Evolutionary conservation across 2,329 filamentous ascomycete species (phyloP).

Genomic region (Trichoderma atroviride): DNA sequence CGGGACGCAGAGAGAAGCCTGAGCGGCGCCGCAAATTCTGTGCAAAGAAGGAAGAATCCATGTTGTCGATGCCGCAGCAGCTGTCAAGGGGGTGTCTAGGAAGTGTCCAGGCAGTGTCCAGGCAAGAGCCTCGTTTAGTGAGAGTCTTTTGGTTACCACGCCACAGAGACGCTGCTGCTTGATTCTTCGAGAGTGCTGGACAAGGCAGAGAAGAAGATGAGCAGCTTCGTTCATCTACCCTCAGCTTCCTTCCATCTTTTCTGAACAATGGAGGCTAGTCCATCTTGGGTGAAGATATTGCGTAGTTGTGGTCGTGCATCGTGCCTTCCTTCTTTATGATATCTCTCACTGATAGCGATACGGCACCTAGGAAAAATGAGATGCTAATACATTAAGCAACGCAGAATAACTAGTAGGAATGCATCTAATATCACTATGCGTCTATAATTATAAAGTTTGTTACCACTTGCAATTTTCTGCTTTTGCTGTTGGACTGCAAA

Average conservation of each 20-base stretch:
- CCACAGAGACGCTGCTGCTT: slow-evolving; percentile 13
- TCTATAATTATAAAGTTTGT: not conserved
- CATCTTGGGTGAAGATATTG: not conserved
- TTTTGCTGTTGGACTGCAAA: not conserved
- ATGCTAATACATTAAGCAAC: not conserved
- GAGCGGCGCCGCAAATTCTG: not conserved
- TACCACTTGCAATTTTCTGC: not conserved
- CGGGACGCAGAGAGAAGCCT: not conserved
- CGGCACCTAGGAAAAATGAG: not conserved
- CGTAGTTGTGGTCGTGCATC: not conserved
- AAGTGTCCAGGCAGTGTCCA: not conserved
- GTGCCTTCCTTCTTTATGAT: slow-evolving; percentile 17
- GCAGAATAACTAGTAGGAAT: not conserved
- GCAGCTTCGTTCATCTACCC: not conserved
- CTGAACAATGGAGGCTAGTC: not conserved
- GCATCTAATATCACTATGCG: not conserved
- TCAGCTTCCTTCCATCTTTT: not conserved
- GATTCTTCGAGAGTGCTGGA: not conserved
- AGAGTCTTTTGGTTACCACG: not conserved
- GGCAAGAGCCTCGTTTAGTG: slow-evolving; percentile 7
- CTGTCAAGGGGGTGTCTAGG: not conserved
- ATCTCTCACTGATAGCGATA: not conserved
- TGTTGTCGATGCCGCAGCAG: slow-evolving; percentile 9
- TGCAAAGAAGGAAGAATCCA: slow-evolving; percentile 22
- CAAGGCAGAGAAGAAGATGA: not conserved